Percentiles rank a stretch among this genome's conserved stretches.
These are phyloP conservation scores for Fusarium brevicatenulatum DNA, from an alignment of 2,329 filamentous ascomycete species.

Conservation along the genomic window DNA sequence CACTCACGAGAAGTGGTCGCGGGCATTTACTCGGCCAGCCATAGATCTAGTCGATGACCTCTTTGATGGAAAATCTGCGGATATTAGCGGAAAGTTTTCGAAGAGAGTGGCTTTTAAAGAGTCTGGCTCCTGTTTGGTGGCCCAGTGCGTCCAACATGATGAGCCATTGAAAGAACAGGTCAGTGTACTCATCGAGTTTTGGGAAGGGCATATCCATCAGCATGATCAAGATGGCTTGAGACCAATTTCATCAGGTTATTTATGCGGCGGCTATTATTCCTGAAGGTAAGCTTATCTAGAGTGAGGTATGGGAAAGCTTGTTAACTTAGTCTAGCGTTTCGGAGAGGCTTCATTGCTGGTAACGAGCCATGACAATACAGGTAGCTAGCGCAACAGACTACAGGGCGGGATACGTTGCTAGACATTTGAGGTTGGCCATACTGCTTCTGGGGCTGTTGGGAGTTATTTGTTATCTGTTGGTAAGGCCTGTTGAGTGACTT, in stretches of 20 bases:
- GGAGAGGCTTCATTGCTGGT: constrained; percentile 10
- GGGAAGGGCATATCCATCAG: constrained; percentile 50
- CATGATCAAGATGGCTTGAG: constrained; percentile 53
- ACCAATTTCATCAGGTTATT: constrained; percentile 66
- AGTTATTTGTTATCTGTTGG: not conserved
- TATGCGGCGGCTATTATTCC: constrained; percentile 65
- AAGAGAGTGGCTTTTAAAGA: constrained; percentile 63
- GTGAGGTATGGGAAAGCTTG: not conserved
- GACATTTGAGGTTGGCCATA: too few species aligned
- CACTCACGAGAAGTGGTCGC: constrained; percentile 60
- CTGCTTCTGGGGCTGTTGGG: not conserved
- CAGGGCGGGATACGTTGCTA: too few species aligned
- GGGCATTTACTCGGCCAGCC: constrained; percentile 47
- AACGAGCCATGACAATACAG: not conserved
- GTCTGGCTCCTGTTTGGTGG: constrained; percentile 63
- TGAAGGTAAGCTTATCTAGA: constrained; percentile 57
- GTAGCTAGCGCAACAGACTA: not conserved
- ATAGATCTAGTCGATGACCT: constrained; percentile 42
- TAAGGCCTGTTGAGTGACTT: not conserved
- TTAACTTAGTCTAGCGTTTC: not conserved
- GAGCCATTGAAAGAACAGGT: constrained; percentile 45
- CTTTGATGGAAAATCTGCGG: constrained; percentile 29
- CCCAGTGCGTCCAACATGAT: constrained; percentile 52
- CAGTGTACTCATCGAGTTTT: constrained; percentile 47
- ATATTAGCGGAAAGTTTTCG: constrained; percentile 39